Evolutionary conservation across 176 grass and related monocot genomes (phyloP), one percentile per base, ranked within the genome.

Genomic region (Zea mays): DNA sequence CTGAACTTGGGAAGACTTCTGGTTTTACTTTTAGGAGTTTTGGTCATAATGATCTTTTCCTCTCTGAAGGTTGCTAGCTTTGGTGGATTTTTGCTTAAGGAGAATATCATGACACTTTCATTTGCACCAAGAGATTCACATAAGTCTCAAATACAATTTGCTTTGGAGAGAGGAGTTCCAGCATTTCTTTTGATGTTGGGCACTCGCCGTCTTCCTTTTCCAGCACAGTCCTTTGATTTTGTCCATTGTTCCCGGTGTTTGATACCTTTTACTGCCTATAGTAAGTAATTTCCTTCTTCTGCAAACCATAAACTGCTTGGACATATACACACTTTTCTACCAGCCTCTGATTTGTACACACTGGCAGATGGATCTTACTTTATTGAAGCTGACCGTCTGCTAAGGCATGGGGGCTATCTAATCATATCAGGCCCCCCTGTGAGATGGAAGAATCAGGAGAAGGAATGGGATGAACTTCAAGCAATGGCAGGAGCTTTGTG

Each of bases 91-190:
- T 77, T 98, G 74, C 85, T 90, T 48, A 94, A 92, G 57, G 89
- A 98, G 37, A 90, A 94, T 74, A 81, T 98, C 80, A 90, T 83
- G 45, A 86, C 91, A 38, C 85, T 98, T 81, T 98, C 96, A 11
- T 98, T 98, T 38, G 95, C 96, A n/a, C 96, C 92, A 75, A 89
- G 89, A 62, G 92, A 98, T 86, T 98, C 96, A 37, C 96, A 98
- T 65, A 98, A 98, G 63, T 90, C 96, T 37, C 95, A 98, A 73
- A 94, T 98, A 92, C 91, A 94, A 78, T 98, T 98, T 88, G 91
- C 89, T 3, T 65, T 94, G 73, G 95, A 94, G 82, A 94, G 95
- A 83, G 89, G 96, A 81, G 89, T 98, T 76, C 96, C 96, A 62
- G 85, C 96, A 65, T 90, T 98, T 92, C 85, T 92, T 71, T 90